Base-by-base conservation (phyloP, 208 protist genomes). In the Leishmania aethiopica region DNA sequence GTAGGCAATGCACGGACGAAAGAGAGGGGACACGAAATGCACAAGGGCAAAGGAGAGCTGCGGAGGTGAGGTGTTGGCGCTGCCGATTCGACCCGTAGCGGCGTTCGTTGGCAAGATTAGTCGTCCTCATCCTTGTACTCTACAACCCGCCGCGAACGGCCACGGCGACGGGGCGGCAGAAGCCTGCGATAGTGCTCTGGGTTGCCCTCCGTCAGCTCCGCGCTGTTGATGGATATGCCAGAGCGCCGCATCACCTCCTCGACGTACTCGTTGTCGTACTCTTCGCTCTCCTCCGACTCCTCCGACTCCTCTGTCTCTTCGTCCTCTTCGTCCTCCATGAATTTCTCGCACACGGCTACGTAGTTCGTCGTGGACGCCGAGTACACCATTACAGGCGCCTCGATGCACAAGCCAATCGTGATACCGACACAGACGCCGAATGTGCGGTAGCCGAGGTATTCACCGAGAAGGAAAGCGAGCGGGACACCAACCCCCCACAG, bases 161-260 rank as follows among this genome's bases (percentile, higher is more conserved):
- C 64, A 62, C 86, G 79, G 35, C 86, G 87, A 25, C 84, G 81
- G 35, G 90, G 90, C 2, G 90, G 90, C 32, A 88, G 82, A 13
- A 93, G 83, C 55, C 84, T 75, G 78, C 86, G 82, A 72, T 91
- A 91, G 77, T 93, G 81, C 78, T 93, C 81, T 32, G 83, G 71
- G 70, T 90, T 80, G 19, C 79, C 74, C 51, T 93, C 87, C 15
- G 75, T 75, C 32, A 77, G 78, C 62, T 81, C 86, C 32, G 66
- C 80, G 76, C 64, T 79, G 77, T 55, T 88, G 25, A 90, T 84
- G 22, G 85, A 83, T 55, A 96, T 96, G 75, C 93, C 93, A 22
- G 93, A 96, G 35, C 93, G 91, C n/a, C 93, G 88, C 84, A 96
- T 86, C 40, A 94, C 87, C 79, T 96, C 89, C 75, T 96, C 88